A percentile compares a stretch with the other conserved stretches of the same genome.
These are phyloP conservation scores for Begonia peltatifolia DNA, from an alignment of 306 rosid genomes.

Conservation along the genomic window DNA sequence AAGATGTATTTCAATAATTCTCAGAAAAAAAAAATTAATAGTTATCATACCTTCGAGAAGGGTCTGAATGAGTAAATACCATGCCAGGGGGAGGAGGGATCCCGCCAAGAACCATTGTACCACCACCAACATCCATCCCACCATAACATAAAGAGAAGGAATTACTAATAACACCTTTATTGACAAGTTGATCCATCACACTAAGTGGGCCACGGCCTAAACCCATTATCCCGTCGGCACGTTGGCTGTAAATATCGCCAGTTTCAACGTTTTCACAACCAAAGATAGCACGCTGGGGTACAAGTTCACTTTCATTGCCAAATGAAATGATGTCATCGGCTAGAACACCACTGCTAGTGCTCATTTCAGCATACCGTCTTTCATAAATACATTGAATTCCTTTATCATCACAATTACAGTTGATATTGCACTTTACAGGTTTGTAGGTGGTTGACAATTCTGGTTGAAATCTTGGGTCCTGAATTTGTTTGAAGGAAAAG, in stretches of 20 bases:
- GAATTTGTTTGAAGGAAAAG: background rate
- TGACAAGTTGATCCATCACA: slow-evolving; percentile 44
- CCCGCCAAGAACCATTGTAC: slow-evolving; percentile 41
- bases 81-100: slow-evolving; percentile 30
- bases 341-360: slow-evolving; percentile 40
- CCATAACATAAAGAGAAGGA: slow-evolving; percentile 43
- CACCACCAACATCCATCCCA: slow-evolving; percentile 48
- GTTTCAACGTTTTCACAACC: slow-evolving; percentile 41
- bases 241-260: slow-evolving; percentile 40
- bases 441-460: slow-evolving; percentile 24
- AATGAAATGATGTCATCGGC: slow-evolving; percentile 33
- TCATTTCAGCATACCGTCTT: slow-evolving; percentile 39
- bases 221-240: slow-evolving; percentile 44
- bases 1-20: slow-evolving; percentile 4
- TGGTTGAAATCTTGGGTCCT: slow-evolving; percentile 40
- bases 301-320: slow-evolving; percentile 30
- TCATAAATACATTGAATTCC: slow-evolving; percentile 35
- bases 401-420: slow-evolving; percentile 26
- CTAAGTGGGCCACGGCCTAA: slow-evolving; percentile 39
- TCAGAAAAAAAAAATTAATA: background rate
- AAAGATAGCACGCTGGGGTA: slow-evolving; percentile 39
- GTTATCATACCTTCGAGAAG: slow-evolving; percentile 26
- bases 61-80: slow-evolving; percentile 34
- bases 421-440: slow-evolving; percentile 28
- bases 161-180: slow-evolving; percentile 28